These are phyloP conservation scores for Rhodofomes roseus DNA, from an alignment of 1,284 basidiomycete genomes.

Conservation along the genomic window DNA sequence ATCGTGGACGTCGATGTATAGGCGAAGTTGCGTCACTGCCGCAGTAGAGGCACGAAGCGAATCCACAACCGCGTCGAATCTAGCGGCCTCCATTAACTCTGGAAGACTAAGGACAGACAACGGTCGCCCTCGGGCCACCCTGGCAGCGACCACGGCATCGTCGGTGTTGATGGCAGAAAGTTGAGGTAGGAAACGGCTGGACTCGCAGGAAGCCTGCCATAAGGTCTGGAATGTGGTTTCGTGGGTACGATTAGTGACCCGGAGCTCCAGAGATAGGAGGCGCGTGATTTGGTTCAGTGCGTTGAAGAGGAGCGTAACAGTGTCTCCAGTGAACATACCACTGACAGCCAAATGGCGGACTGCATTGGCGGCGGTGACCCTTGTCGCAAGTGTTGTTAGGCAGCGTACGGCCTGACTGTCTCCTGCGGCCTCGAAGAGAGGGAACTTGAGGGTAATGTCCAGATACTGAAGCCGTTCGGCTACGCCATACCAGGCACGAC, in stretches of 20 bases:
- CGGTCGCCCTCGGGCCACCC: constrained; percentile 2
- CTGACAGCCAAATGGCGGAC: constrained; percentile 17
- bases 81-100: background rate
- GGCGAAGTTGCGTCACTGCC: constrained; percentile 1
- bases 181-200: constrained; percentile 11
- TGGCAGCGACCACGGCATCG: background rate
- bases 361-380: constrained; percentile 9
- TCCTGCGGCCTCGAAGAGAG: background rate
- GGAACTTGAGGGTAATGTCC: constrained; percentile 12
- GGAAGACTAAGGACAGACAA: constrained; percentile 1
- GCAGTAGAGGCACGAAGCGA: background rate
- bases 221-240: background rate
- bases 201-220: constrained; percentile 4
- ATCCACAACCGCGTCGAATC: background rate
- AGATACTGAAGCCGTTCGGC: constrained; percentile 18
- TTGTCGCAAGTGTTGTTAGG: constrained; percentile 14
- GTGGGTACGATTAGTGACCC: background rate
- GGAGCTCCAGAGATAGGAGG: constrained; percentile 17
- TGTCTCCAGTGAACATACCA: constrained; percentile 9
- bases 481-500: constrained; percentile 15
- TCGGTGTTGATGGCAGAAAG: constrained; percentile 8
- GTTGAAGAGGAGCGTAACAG: constrained; percentile 12
- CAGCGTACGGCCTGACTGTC: constrained; percentile 9
- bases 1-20: constrained; percentile 6
- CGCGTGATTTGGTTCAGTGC: constrained; percentile 13